Evolutionary conservation across 495 filamentous ascomycete species (phyloP).

Genomic region (Lasiosphaeria ovina): DNA sequence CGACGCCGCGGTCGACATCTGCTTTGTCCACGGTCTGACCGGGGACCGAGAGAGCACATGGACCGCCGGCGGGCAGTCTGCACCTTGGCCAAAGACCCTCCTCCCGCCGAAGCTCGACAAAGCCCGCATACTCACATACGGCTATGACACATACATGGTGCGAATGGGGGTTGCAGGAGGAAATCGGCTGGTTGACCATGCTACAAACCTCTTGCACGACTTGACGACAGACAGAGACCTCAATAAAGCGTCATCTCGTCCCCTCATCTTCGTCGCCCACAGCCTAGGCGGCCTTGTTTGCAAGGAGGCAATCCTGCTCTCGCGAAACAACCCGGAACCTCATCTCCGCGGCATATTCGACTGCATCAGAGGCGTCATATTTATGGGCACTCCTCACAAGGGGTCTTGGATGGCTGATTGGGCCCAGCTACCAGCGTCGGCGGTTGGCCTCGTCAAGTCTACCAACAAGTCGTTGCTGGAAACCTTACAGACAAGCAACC

Average conservation of each 20-base stretch:
- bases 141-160: slow-evolving; percentile 22
- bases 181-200: slow-evolving; percentile 20
- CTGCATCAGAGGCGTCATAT: slow-evolving; percentile 33
- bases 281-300: slow-evolving; percentile 44
- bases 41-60: slow-evolving; percentile 26
- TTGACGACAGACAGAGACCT: slow-evolving; percentile 6
- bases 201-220: slow-evolving; percentile 19
- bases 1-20: slow-evolving; percentile 16
- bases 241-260: slow-evolving; percentile 9
- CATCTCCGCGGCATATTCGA: slow-evolving; percentile 30
- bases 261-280: slow-evolving; percentile 31
- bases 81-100: slow-evolving; percentile 26
- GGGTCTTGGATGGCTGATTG: slow-evolving; percentile 35
- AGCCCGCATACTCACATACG: slow-evolving; percentile 28
- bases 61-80: slow-evolving; percentile 14
- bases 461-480: slow-evolving; percentile 25
- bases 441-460: slow-evolving; percentile 22
- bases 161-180: background rate
- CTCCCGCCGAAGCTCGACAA: slow-evolving; percentile 21
- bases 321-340: slow-evolving; percentile 11
- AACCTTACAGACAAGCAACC: slow-evolving; percentile 16
- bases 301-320: slow-evolving; percentile 24
- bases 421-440: slow-evolving; percentile 17
- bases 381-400: slow-evolving; percentile 43
- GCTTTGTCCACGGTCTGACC: slow-evolving; percentile 28